Conservation (phyloP, 441 rosid species). For the Corymbia calophylla region DNA sequence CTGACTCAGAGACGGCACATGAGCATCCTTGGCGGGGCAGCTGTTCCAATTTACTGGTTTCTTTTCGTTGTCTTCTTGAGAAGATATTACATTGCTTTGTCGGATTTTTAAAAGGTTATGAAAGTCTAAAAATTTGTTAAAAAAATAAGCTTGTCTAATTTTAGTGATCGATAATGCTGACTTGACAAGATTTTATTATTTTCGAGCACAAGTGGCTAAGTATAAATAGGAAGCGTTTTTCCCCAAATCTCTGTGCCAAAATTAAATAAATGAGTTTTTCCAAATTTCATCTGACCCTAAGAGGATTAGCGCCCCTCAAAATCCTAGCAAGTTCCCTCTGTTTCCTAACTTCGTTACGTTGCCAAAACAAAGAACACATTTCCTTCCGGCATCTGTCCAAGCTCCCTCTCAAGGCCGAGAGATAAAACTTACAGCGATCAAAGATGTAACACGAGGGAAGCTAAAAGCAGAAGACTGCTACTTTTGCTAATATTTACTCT, state of each 20-base stretch:
- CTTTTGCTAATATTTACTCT: background rate
- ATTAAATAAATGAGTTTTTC: background rate
- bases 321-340: background rate
- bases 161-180: background rate
- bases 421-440: background rate
- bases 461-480: background rate
- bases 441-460: background rate
- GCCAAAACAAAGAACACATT: background rate
- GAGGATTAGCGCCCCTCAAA: background rate
- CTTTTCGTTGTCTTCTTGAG: background rate
- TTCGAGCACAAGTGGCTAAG: background rate
- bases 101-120: background rate
- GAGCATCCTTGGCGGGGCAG: background rate
- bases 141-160: background rate
- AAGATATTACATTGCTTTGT: background rate
- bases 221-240: background rate
- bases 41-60: background rate
- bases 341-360: background rate
- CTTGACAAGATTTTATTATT: background rate
- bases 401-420: background rate
- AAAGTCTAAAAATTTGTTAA: background rate
- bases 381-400: background rate
- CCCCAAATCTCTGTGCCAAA: background rate
- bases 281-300: background rate
- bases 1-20: background rate